Conservation (phyloP, 306 rosid species). For the Quercus wislizeni region DNA sequence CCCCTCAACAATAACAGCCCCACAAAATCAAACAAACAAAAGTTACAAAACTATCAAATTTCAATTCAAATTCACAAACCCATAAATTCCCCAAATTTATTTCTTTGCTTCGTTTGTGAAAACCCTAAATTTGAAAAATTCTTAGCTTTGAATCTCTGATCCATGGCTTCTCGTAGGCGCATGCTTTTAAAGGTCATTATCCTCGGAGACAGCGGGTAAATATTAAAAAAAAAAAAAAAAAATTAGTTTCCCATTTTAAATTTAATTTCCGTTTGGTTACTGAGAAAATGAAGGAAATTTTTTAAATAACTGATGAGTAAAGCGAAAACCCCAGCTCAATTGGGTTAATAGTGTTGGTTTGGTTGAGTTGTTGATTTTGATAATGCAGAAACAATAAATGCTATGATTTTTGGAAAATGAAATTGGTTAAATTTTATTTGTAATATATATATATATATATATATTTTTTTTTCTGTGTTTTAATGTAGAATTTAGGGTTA, state of each 20-base stretch:
- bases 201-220: conserved; percentile 98
- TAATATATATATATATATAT: too few species aligned
- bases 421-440: background rate
- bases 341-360: background rate
- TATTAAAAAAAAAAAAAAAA: background rate
- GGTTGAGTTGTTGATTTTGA: background rate
- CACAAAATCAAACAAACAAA: background rate
- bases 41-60: background rate
- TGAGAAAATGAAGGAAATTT: background rate
- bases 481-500: conserved; percentile 1
- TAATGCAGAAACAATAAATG: background rate
- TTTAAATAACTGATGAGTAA: too few species aligned
- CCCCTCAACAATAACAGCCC: background rate
- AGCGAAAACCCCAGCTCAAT: background rate
- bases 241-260: background rate
- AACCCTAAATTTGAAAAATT: background rate
- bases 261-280: conserved; percentile 20
- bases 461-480: background rate
- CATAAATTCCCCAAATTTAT: conserved; percentile 2
- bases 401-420: background rate
- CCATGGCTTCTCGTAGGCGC: conserved; percentile 98
- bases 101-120: background rate
- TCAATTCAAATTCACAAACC: conserved; percentile 5
- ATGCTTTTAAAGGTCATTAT: conserved; percentile 96
- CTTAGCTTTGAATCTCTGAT: conserved; percentile 5